These are phyloP conservation scores for Euclidium syriacum DNA, from an alignment of 345 rosid species.

Conservation along the genomic window DNA sequence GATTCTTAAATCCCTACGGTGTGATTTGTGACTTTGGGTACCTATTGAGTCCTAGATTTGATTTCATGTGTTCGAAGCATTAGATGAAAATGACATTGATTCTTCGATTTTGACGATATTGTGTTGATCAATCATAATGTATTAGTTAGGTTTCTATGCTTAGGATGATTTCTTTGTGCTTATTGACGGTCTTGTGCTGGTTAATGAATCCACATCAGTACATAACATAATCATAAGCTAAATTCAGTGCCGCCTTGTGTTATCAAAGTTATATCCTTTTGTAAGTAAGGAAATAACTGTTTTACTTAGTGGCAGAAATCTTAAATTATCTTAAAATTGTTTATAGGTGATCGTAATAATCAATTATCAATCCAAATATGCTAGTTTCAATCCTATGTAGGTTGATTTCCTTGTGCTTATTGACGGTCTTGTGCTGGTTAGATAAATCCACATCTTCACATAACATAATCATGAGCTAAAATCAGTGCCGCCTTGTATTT, in stretches of 20 bases:
- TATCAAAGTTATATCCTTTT: slow-evolving; percentile 5
- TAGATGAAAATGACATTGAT: background rate
- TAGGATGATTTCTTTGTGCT: slow-evolving; percentile 31
- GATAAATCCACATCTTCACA: slow-evolving; percentile 27
- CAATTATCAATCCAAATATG: background rate
- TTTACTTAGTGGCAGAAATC: slow-evolving; percentile 18
- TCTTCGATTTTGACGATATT: background rate
- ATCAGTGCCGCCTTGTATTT: slow-evolving; percentile 21
- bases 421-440: slow-evolving; percentile 52
- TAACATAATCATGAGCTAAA: slow-evolving; percentile 58
- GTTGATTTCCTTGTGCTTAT: slow-evolving; percentile 26
- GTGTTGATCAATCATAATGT: background rate
- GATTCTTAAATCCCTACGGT: background rate
- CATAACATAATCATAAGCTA: slow-evolving; percentile 60
- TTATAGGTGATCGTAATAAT: too few species aligned
- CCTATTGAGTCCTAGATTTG: background rate
- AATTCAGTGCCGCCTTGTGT: slow-evolving; percentile 25
- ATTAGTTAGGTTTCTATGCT: background rate
- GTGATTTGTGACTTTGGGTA: background rate
- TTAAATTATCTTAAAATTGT: background rate
- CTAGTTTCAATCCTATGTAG: too few species aligned
- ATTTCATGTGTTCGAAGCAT: background rate
- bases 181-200: slow-evolving; percentile 54
- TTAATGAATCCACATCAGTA: slow-evolving; percentile 25
- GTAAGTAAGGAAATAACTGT: background rate